Percentiles rank a stretch among this genome's conserved stretches.
These are phyloP conservation scores for Nadsonia fulvescens DNA, from an alignment of 805 yeast genomes.

Conservation along the genomic window DNA sequence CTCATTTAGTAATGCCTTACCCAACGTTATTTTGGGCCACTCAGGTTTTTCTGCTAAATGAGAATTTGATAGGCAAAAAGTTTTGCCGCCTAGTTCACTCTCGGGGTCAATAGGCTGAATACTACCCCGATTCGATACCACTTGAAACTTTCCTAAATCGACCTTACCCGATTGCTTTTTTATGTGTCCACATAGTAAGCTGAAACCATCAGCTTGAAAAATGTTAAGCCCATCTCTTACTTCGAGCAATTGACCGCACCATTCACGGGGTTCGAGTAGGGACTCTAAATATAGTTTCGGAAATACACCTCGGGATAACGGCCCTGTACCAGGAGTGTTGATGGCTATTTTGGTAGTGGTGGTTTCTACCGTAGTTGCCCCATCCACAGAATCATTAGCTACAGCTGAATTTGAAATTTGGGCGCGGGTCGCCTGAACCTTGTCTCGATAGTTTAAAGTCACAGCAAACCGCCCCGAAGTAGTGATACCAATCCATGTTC, in stretches of 20 bases:
- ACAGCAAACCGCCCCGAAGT: constrained; percentile 44
- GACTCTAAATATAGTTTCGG: constrained; percentile 29
- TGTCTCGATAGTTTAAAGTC: constrained; percentile 57
- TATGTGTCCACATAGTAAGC: constrained; percentile 37
- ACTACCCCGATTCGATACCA: constrained; percentile 23
- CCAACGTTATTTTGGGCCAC: constrained; percentile 58
- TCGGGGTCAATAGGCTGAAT: constrained; percentile 2
- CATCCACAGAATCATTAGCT: no score
- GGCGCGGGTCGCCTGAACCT: constrained; percentile 19
- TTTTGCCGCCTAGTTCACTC: constrained; percentile 13
- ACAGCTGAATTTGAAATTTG: constrained; percentile 24
- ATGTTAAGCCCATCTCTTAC: constrained; percentile 15
- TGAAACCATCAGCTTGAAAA: constrained; percentile 40
- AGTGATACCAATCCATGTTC: constrained; percentile 82
- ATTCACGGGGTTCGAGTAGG: constrained; percentile 21
- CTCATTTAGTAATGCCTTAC: constrained; percentile 25
- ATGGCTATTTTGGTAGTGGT: no score
- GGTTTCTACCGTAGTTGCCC: no score
- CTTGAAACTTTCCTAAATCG: constrained; percentile 30
- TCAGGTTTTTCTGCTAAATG: constrained; percentile 40
- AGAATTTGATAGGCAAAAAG: constrained; percentile 54
- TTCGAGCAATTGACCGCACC: constrained; percentile 23
- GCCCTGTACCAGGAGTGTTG: no score
- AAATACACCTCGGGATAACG: constrained; percentile 37
- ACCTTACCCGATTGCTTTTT: constrained; percentile 10